These are phyloP conservation scores for Sporothrix curviconia DNA, from an alignment of 2,329 filamentous ascomycete genomes.

Conservation along the genomic window DNA sequence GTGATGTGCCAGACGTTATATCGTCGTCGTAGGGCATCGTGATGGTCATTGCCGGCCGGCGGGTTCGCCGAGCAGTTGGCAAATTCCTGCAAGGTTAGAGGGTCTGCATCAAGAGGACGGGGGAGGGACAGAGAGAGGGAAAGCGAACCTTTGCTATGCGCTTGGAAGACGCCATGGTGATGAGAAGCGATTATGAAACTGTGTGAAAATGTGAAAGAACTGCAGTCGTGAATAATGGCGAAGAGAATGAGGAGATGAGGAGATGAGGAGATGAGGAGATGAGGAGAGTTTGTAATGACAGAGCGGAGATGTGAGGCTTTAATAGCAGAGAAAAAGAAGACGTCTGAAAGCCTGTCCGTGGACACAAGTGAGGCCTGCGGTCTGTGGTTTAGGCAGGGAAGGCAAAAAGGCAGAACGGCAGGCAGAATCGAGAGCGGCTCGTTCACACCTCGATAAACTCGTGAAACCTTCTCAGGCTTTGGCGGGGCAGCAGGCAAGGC, in stretches of 20 bases:
- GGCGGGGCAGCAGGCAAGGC: slow-evolving; percentile 2
- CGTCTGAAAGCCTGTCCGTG: no score
- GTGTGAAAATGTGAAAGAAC: no score
- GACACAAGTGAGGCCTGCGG: no score
- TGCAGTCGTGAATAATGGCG: no score
- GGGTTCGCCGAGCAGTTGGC: slow-evolving; percentile 43
- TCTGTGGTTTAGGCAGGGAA: not conserved
- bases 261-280: not conserved
- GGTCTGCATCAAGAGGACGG: not conserved
- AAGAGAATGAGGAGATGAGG: not conserved
- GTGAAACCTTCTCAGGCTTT: not conserved
- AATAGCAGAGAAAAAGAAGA: no score
- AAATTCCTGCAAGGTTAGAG: slow-evolving; percentile 39
- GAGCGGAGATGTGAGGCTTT: no score
- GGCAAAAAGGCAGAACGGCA: not conserved
- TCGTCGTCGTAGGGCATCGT: slow-evolving; percentile 39
- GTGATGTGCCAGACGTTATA: slow-evolving; percentile 48
- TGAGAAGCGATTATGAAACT: not conserved
- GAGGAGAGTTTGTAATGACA: not conserved
- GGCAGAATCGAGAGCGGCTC: no score
- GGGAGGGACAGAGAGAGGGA: not conserved
- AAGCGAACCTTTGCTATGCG: slow-evolving; percentile 18
- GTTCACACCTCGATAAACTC: no score
- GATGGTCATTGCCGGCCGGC: slow-evolving; percentile 42
- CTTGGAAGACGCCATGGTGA: slow-evolving; percentile 30